Percentiles rank a stretch among this genome's conserved stretches.
phyloP scores from a whole-genome alignment of 371 early-diverging fungal genomes.

The Rhizopus arrhizus region DNA sequence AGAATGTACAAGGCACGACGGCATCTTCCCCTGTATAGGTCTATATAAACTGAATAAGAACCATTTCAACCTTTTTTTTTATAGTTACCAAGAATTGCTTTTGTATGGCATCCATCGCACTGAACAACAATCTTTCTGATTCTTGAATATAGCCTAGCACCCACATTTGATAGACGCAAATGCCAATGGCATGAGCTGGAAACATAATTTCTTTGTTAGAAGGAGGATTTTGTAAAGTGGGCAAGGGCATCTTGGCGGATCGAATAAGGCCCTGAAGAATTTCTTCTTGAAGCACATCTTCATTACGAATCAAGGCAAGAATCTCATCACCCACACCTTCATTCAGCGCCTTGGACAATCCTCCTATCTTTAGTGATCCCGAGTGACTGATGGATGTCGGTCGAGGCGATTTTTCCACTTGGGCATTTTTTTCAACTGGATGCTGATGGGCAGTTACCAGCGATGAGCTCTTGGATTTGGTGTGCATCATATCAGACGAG shows the following conservation, averaged over 20 bases:
- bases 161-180: conserved; percentile 84
- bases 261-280: conserved; percentile 87
- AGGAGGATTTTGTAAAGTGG: conserved; percentile 79
- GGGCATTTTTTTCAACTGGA: conserved; percentile 35
- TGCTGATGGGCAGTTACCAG: no score
- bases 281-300: conserved; percentile 82
- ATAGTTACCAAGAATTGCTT: conserved; percentile 64
- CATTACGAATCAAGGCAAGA: conserved; percentile 62
- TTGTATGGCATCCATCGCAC: conserved; percentile 84
- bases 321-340: conserved; percentile 56
- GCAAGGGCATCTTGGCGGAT: conserved; percentile 86
- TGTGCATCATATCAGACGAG: conserved; percentile 39
- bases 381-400: conserved; percentile 51
- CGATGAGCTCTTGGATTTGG: conserved; percentile 37
- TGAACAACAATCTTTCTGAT: conserved; percentile 80
- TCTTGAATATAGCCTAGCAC: conserved; percentile 77
- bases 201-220: conserved; percentile 86
- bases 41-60: conserved; percentile 3
- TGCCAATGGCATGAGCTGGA: conserved; percentile 88
- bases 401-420: conserved; percentile 43
- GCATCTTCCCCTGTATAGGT: conserved; percentile 60
- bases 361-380: conserved; percentile 22
- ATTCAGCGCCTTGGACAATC: conserved; percentile 31
- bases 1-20: conserved; percentile 74
- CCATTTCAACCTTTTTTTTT: background rate